Conservation (phyloP, 345 rosid genomes). For the Brassica carinata region DNA sequence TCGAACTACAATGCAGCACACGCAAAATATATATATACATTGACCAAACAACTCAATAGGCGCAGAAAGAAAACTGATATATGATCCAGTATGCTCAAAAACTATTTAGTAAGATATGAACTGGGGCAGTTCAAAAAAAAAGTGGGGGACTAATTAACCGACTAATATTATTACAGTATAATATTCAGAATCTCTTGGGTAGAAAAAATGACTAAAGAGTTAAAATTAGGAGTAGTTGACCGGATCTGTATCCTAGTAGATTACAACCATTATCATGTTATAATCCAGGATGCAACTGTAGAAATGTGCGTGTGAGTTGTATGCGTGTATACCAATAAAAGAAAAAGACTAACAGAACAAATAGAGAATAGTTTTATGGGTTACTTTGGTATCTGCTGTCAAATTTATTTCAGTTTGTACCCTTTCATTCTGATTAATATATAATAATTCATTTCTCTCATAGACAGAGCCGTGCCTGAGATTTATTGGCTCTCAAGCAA, state of each 20-base stretch:
- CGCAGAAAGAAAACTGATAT: neutral
- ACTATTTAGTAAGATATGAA: neutral
- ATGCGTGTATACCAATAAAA: neutral
- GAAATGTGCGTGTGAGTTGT: slow-evolving; percentile 1
- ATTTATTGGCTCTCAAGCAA: too few relatives aligned
- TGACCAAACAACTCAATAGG: neutral
- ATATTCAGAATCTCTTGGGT: neutral
- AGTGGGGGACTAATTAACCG: neutral
- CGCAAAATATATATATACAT: neutral
- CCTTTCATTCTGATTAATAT: neutral
- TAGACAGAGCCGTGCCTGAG: too few relatives aligned
- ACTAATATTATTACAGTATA: neutral
- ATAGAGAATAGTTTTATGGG: neutral
- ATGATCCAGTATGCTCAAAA: neutral
- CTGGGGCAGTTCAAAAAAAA: neutral
- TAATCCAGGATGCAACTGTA: neutral
- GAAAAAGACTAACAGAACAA: neutral
- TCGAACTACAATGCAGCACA: neutral
- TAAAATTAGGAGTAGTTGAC: neutral
- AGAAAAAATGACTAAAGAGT: neutral
- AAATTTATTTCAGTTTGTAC: neutral
- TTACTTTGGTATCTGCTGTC: neutral
- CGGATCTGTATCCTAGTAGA: neutral
- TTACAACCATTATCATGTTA: neutral
- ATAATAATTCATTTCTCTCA: neutral